These are phyloP conservation scores for Mycena epipterygia DNA, from an alignment of 768 basidiomycete species.

Conservation along the genomic window DNA sequence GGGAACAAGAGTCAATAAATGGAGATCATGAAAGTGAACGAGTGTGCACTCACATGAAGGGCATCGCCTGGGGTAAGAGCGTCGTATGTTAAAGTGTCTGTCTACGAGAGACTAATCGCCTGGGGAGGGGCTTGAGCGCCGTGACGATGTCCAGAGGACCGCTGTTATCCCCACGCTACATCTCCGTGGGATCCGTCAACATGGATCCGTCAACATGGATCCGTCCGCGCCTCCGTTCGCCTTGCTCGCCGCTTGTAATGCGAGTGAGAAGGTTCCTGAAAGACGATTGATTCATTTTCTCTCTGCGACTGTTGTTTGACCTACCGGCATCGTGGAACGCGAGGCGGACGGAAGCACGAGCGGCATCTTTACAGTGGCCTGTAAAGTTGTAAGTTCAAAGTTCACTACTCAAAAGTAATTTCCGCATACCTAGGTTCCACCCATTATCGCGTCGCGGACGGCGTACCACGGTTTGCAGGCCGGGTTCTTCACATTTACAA, in stretches of 20 bases:
- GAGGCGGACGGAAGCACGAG: not conserved
- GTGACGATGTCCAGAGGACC: not conserved
- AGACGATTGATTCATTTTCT: not conserved
- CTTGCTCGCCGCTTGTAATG: constrained; percentile 1
- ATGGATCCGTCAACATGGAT: constrained; percentile 12
- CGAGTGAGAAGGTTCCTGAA: constrained; percentile 13
- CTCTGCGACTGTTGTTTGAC: not conserved
- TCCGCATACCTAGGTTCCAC: not conserved
- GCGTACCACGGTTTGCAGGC: constrained; percentile 11
- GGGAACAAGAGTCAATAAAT: too few species aligned
- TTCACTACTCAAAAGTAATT: not conserved
- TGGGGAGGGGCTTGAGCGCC: not conserved
- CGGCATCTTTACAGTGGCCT: not conserved
- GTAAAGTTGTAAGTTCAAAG: not conserved
- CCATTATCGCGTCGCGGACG: constrained; percentile 18
- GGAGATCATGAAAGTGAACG: too few species aligned
- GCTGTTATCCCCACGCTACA: not conserved
- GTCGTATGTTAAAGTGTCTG: too few species aligned
- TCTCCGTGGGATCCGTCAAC: constrained; percentile 7
- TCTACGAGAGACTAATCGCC: not conserved
- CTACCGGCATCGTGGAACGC: constrained; percentile 13
- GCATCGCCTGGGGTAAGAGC: not conserved
- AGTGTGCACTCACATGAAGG: not conserved
- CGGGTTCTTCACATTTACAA: not conserved
- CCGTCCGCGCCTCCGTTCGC: constrained; percentile 25